Evolutionary conservation across 2,329 filamentous ascomycete species (phyloP).

Genomic region (Stachybotrys elegans): DNA sequence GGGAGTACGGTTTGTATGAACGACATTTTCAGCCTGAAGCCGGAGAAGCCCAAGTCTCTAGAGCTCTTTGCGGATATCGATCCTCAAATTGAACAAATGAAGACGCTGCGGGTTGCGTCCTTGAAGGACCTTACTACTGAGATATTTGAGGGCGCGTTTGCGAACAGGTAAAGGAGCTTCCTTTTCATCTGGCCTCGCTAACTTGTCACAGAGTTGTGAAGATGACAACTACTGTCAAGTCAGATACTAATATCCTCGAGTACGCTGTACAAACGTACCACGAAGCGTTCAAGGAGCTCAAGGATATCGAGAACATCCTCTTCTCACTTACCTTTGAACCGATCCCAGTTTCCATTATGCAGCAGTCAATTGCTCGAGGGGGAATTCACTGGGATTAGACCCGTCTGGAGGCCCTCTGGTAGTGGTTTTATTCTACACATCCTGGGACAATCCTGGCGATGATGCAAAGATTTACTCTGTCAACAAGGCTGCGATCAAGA

Average conservation of each 20-base stretch:
- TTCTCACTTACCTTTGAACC: neutral
- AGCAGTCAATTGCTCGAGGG: neutral
- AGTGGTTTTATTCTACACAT: neutral
- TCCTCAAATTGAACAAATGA: neutral
- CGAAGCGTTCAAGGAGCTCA: neutral
- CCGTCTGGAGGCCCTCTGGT: neutral
- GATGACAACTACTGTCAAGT: neutral
- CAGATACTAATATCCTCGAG: neutral
- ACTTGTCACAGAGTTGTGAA: neutral
- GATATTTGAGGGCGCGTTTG: neutral
- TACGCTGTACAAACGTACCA: neutral
- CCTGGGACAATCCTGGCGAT: neutral
- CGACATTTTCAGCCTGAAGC: neutral
- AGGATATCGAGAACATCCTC: neutral
- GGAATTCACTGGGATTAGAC: neutral
- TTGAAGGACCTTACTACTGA: neutral
- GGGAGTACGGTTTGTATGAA: neutral
- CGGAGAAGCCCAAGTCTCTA: neutral
- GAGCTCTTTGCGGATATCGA: neutral
- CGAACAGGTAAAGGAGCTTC: neutral
- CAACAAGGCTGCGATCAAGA: neutral
- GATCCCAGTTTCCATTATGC: neutral
- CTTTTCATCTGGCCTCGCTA: neutral
- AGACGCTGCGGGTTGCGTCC: neutral
- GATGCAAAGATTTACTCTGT: neutral